These are phyloP conservation scores for Thalassiosira oceanica DNA, from an alignment of 352 stramenopile genomes.

Conservation along the genomic window DNA sequence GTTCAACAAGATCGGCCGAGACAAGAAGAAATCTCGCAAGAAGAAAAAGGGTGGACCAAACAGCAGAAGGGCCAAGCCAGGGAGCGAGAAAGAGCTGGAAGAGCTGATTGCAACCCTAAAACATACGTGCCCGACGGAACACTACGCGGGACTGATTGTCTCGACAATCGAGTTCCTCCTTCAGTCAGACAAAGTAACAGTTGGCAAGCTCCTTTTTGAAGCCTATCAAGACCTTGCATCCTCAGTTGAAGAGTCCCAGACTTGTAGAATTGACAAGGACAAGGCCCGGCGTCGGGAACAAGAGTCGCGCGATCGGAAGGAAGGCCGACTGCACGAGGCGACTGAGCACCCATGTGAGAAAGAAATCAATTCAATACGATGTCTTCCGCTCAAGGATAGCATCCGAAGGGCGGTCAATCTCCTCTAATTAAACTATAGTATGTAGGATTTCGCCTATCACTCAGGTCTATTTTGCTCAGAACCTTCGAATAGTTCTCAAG, in stretches of 20 bases:
- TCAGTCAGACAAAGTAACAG: slow-evolving; percentile 40
- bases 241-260: slow-evolving; percentile 43
- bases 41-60: slow-evolving; percentile 58
- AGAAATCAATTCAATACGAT: slow-evolving; percentile 50
- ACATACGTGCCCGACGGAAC: slow-evolving; percentile 44
- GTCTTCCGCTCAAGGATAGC: slow-evolving; percentile 30
- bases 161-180: slow-evolving; percentile 70
- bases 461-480: too few species aligned
- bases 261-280: slow-evolving; percentile 37
- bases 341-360: slow-evolving; percentile 58
- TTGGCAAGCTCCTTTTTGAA: slow-evolving; percentile 34
- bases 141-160: slow-evolving; percentile 52
- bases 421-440: too few species aligned
- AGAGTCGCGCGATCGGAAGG: slow-evolving; percentile 35
- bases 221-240: slow-evolving; percentile 32
- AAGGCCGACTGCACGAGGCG: slow-evolving; percentile 43
- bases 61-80: slow-evolving; percentile 47
- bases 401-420: too few species aligned
- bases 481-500: too few species aligned
- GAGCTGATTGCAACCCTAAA: slow-evolving; percentile 55
- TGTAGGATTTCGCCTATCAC: too few species aligned
- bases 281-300: slow-evolving; percentile 33
- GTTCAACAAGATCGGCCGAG: slow-evolving; percentile 73
- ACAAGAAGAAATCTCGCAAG: slow-evolving; percentile 67
- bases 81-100: slow-evolving; percentile 71